A percentile compares a stretch with the other conserved stretches of the same genome.
Evolutionary conservation across 257 asterid genomes (phyloP).

Genomic region (Nicotiana benthamiana): DNA sequence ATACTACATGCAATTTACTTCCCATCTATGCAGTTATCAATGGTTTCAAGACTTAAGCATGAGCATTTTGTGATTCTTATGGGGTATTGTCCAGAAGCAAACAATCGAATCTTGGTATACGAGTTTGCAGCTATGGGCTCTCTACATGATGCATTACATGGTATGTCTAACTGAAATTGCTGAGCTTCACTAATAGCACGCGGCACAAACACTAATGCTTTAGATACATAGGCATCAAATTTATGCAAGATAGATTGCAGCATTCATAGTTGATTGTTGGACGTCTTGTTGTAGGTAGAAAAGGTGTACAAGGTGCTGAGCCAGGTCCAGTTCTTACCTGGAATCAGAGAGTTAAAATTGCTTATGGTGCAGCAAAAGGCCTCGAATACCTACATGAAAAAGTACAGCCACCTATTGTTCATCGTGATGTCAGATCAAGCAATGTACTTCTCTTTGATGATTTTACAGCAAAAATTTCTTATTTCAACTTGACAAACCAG

Average conservation of each 20-base stretch:
- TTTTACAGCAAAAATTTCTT: conserved; percentile 66
- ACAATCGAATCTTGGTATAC: conserved; percentile 52
- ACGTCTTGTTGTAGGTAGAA: conserved; percentile 39
- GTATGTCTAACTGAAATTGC: conserved; percentile 17
- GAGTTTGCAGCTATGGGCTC: conserved; percentile 83
- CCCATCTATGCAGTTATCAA: conserved; percentile 42
- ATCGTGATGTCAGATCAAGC: conserved; percentile 89
- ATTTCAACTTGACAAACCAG: conserved; percentile 77
- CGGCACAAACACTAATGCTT: neutral
- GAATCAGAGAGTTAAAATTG: conserved; percentile 79
- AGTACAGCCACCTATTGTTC: conserved; percentile 73
- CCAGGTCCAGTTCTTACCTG: conserved; percentile 86
- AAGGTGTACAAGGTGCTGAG: conserved; percentile 94
- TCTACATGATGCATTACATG: conserved; percentile 76
- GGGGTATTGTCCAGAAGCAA: conserved; percentile 72
- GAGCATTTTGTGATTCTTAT: conserved; percentile 62
- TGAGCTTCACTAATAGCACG: neutral
- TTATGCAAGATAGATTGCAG: neutral
- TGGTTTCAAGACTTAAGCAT: conserved; percentile 64
- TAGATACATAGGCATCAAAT: neutral
- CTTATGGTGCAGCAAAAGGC: conserved; percentile 82
- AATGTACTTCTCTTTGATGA: conserved; percentile 81
- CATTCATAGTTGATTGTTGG: neutral
- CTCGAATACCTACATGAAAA: conserved; percentile 85
- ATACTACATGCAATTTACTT: neutral